Base-by-base conservation (phyloP, 495 filamentous ascomycete genomes). In the Elasticomyces elasticus region DNA sequence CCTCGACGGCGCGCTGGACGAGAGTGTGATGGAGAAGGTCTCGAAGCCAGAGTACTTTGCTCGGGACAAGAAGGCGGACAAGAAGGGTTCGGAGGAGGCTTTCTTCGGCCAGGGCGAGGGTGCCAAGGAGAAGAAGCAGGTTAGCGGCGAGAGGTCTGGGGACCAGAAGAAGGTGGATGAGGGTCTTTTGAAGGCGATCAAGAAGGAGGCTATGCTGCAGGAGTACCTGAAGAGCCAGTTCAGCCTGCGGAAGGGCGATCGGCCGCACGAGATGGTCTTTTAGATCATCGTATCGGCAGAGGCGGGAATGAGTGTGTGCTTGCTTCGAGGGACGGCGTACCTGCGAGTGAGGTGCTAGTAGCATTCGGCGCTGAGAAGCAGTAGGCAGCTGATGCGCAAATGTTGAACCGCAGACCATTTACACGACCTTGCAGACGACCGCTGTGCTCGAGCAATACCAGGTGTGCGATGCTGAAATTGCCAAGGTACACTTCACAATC, bases 21-120 rank as follows among this genome's bases (percentile, higher is more conserved):
- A 95, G 74, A 66, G 77, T 67, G 79, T 79, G 68, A 84, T 97
- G 62, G 84, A 94, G 71, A 91, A 95, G 80, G 78, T 90, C 63
- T 74, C 83, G 58, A 72, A 76, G 63, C 78, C 83, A 61, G 87
- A 84, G 68, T 99, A 97, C 83, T 99, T 97, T 81, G 83, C 86
- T 67, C 83, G 84, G 67, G 92, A 96, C 71, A 95, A 95, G 83
- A 76, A 79, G 67, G 78, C 81, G 71, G 80, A 94, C 71, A 94
- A 95, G 83, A 82, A 79, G 65, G 83, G 85, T 72, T 84, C 89
- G 73, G 92, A 96, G 74, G 87, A 94, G 68, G 78, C 79, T 62
- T 97, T 99, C 83, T 97, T 96, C 81, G 86, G 89, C 77, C 87
- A 95, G 77, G 90, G 89, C 67, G 87, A 95, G 81, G 94, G 92